Percentiles rank a stretch among this genome's conserved stretches.
Evolutionary conservation across 768 basidiomycete genomes (phyloP).

Genomic region (Boletus bicolor): DNA sequence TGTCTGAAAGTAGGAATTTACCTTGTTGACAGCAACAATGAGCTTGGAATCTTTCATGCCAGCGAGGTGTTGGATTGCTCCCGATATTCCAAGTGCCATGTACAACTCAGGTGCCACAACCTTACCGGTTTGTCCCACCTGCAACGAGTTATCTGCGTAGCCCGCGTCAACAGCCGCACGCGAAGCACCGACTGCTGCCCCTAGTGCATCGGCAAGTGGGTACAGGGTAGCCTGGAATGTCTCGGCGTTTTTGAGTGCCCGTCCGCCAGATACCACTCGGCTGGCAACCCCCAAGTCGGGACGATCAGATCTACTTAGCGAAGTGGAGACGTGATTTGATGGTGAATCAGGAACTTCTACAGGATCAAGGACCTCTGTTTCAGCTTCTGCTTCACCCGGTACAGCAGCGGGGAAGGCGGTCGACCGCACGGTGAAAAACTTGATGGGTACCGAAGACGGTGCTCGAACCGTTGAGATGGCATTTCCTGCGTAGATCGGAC

Average conservation of each 20-base stretch:
- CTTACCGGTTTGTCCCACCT: slow-evolving; percentile 99
- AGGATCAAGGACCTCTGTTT: slow-evolving; percentile 60
- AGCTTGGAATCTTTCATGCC: slow-evolving; percentile 99
- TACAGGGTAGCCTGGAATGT: slow-evolving; percentile 85
- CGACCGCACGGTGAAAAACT: slow-evolving; percentile 92
- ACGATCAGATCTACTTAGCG: slow-evolving; percentile 84
- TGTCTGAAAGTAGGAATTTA: slow-evolving; percentile 19
- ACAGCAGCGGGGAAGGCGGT: slow-evolving; percentile 80
- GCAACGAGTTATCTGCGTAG: slow-evolving; percentile 95
- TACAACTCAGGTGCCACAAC: slow-evolving; percentile 97
- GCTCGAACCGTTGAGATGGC: slow-evolving; percentile 91
- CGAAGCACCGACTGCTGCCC: slow-evolving; percentile 96
- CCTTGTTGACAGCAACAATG: slow-evolving; percentile 98
- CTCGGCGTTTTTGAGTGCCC: slow-evolving; percentile 91
- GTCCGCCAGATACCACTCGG: slow-evolving; percentile 90
- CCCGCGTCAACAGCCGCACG: slow-evolving; percentile 98
- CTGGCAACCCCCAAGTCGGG: slow-evolving; percentile 88
- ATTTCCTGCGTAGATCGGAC: slow-evolving; percentile 97
- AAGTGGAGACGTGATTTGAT: slow-evolving; percentile 63
- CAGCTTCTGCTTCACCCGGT: slow-evolving; percentile 48
- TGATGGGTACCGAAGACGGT: slow-evolving; percentile 70
- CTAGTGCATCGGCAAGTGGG: slow-evolving; percentile 89
- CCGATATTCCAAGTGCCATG: slow-evolving; percentile 94
- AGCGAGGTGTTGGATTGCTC: slow-evolving; percentile 97
- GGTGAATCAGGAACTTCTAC: slow-evolving; percentile 55